Conservation (phyloP, 2,329 filamentous ascomycete genomes). For the Cercospora sp. region DNA sequence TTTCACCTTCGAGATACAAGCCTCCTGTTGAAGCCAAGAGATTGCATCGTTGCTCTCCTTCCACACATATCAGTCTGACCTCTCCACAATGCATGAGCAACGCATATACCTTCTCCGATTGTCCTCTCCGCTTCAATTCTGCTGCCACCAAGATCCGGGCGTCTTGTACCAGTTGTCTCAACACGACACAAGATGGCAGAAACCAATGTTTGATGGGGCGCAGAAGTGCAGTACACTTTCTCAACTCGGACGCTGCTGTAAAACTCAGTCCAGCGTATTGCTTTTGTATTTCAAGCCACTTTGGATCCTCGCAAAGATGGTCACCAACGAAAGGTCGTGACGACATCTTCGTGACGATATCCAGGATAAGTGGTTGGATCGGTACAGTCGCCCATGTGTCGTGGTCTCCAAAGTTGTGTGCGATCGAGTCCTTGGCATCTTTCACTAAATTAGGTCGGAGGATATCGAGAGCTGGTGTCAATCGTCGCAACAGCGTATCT, state of each 20-base stretch:
- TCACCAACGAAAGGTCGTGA: slow-evolving; percentile 10
- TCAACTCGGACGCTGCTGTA: neutral
- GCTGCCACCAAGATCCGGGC: neutral
- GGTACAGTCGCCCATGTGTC: slow-evolving; percentile 22
- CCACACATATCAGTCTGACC: neutral
- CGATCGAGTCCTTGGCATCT: slow-evolving; percentile 26
- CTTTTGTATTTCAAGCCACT: slow-evolving; percentile 2
- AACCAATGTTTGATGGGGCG: slow-evolving; percentile 4
- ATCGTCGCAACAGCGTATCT: slow-evolving; percentile 15
- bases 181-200: slow-evolving; percentile 39
- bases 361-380: slow-evolving; percentile 32
- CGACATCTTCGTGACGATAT: slow-evolving; percentile 36
- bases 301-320: neutral
- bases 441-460: slow-evolving; percentile 20
- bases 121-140: neutral
- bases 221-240: neutral
- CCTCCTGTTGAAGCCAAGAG: neutral
- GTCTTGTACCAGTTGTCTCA: slow-evolving; percentile 39
- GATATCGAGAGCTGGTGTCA: slow-evolving; percentile 31
- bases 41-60: slow-evolving; percentile 13
- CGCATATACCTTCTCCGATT: neutral
- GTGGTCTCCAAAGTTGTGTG: slow-evolving; percentile 27
- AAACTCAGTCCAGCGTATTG: slow-evolving; percentile 5
- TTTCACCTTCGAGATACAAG: neutral
- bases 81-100: neutral